phyloP scores from a whole-genome alignment of 805 yeast genomes.

The Yamadazyma akitaensis region DNA sequence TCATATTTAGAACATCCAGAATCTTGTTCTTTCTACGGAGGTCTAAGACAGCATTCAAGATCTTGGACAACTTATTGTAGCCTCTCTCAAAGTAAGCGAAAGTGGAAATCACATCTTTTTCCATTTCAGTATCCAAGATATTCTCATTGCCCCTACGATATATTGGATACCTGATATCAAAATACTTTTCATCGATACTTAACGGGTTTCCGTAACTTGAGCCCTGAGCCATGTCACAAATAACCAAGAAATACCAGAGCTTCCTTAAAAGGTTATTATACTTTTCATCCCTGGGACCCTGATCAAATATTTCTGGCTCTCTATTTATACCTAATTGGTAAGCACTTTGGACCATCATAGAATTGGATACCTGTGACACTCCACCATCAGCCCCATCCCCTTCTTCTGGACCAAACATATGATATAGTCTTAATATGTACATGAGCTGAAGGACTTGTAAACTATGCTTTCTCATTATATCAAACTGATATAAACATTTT shows the following conservation, averaged over 20 bases:
- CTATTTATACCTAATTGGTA: conserved; percentile 64
- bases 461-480: conserved; percentile 36
- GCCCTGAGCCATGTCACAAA: conserved; percentile 29
- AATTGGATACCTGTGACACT: conserved; percentile 51
- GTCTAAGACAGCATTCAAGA: conserved; percentile 22
- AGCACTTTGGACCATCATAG: conserved; percentile 63
- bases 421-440: conserved; percentile 51
- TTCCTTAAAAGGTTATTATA: conserved; percentile 29
- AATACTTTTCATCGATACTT: conserved; percentile 23
- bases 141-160: conserved; percentile 35
- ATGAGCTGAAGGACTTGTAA: conserved; percentile 53
- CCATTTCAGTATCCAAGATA: conserved; percentile 32
- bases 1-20: conserved; percentile 15
- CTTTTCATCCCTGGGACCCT: conserved; percentile 17
- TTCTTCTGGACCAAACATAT: conserved; percentile 49
- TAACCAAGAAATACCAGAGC: conserved; percentile 33
- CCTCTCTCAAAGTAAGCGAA: conserved; percentile 28
- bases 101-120: conserved; percentile 31
- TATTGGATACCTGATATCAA: conserved; percentile 30
- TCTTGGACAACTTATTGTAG: conserved; percentile 23
- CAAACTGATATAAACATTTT: conserved; percentile 34
- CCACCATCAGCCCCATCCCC: conserved; percentile 63
- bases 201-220: conserved; percentile 34
- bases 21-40: conserved; percentile 19
- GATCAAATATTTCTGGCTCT: conserved; percentile 53